Evolutionary conservation across 345 rosid species (phyloP).

Genomic region (Chamaenerion angustifolium): DNA sequence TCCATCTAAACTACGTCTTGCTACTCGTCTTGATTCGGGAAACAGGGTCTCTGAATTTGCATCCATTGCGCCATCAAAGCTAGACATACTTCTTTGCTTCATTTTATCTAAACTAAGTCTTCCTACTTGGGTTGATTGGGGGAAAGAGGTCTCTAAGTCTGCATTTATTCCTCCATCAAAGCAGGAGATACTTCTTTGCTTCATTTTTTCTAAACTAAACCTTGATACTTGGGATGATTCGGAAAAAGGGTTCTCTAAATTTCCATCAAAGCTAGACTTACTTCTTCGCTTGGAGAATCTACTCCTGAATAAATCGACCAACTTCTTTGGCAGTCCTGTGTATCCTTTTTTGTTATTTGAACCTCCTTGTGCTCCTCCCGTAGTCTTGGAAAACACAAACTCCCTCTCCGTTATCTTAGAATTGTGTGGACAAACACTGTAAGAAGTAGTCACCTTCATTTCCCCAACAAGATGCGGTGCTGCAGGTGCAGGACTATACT

Average conservation of each 20-base stretch:
- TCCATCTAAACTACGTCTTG: conserved; percentile 3
- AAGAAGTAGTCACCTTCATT: conserved; percentile 51
- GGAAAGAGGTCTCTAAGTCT: no score
- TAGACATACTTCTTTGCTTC: conserved; percentile 1
- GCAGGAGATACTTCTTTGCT: not conserved
- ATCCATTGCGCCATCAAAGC: no score
- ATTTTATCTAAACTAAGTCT: conserved; percentile 13
- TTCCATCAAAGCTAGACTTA: conserved; percentile 1
- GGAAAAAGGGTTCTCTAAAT: conserved; percentile 20
- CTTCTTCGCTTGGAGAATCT: conserved; percentile 41
- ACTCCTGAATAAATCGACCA: conserved; percentile 41
- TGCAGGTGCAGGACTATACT: conserved; percentile 16
- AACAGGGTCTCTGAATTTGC: no score
- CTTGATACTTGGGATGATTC: conserved; percentile 31
- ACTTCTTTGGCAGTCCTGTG: conserved; percentile 60
- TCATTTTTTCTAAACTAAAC: conserved; percentile 19
- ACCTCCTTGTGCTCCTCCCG: conserved; percentile 16
- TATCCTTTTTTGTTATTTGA: conserved; percentile 23
- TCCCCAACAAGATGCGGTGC: conserved; percentile 47
- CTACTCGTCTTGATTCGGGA: no score
- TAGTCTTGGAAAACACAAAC: conserved; percentile 51
- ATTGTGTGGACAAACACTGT: conserved; percentile 26
- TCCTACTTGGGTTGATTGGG: no score
- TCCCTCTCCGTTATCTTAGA: conserved; percentile 52
- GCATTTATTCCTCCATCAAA: no score